Evolutionary conservation across 805 yeast genomes (phyloP).

Genomic region (Maudiozyma barnettii): DNA sequence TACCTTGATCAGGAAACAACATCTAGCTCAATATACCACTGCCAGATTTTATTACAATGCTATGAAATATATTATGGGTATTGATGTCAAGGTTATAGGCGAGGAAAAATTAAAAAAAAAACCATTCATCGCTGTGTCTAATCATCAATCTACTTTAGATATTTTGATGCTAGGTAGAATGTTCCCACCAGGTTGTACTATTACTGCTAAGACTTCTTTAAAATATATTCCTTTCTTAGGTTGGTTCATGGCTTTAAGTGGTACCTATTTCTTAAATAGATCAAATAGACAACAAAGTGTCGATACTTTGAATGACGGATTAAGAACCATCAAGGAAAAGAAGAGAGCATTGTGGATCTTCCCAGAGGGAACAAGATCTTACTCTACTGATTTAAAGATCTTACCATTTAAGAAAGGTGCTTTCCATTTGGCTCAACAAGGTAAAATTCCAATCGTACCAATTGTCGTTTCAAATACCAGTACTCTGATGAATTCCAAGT

Average conservation of each 20-base stretch:
- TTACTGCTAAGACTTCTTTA: conserved; percentile 82
- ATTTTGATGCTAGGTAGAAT: conserved; percentile 69
- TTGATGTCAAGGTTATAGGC: conserved; percentile 59
- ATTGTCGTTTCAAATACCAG: conserved; percentile 82
- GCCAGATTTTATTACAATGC: conserved; percentile 70
- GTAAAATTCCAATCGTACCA: conserved; percentile 82
- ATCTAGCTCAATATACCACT: conserved; percentile 79
- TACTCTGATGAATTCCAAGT: conserved; percentile 50
- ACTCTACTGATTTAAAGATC: conserved; percentile 53
- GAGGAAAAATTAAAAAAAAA: conserved; percentile 46
- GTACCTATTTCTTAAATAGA: conserved; percentile 87
- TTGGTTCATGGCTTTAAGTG: conserved; percentile 90
- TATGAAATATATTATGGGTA: conserved; percentile 54
- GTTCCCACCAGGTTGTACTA: conserved; percentile 83
- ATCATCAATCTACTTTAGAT: conserved; percentile 89
- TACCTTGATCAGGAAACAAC: conserved; percentile 60
- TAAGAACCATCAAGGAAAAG: conserved; percentile 46
- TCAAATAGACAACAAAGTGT: conserved; percentile 66
- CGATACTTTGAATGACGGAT: conserved; percentile 61
- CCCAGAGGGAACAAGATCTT: conserved; percentile 97
- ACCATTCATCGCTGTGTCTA: conserved; percentile 77
- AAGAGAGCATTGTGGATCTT: conserved; percentile 78
- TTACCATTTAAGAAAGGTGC: conserved; percentile 96
- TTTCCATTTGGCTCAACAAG: conserved; percentile 92
- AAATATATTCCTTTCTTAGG: conserved; percentile 85